Percentiles rank a stretch among this genome's conserved stretches.
Conservation (phyloP, 257 asterid genomes). For the Penstemon newberryi region DNA sequence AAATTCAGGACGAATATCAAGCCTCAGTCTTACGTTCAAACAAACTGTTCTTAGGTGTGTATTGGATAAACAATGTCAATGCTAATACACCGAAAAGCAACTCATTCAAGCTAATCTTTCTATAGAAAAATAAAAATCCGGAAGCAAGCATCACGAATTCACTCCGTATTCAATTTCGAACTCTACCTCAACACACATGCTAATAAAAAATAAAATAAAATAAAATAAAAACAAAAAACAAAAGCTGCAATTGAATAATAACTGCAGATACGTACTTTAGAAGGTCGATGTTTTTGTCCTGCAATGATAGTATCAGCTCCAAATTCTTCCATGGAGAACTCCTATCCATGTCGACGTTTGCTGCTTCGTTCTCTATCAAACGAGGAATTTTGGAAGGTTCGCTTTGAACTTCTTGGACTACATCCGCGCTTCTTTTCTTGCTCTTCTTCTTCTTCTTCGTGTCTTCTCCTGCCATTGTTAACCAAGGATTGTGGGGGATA, state of each 20-base stretch:
- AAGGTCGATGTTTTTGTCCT: conserved; percentile 48
- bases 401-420: conserved; percentile 32
- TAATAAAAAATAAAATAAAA: background rate
- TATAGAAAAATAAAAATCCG: background rate
- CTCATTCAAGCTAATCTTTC: background rate
- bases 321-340: conserved; percentile 67
- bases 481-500: background rate
- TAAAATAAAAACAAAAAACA: too few species aligned
- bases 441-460: conserved; percentile 45
- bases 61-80: too few species aligned
- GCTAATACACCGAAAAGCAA: too few species aligned
- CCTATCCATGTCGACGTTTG: conserved; percentile 27
- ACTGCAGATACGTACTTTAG: conserved; percentile 35
- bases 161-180: background rate
- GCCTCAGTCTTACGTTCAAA: too few species aligned
- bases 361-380: conserved; percentile 27
- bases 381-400: conserved; percentile 41
- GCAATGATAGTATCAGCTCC: conserved; percentile 55
- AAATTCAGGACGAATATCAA: background rate
- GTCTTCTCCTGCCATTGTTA: conserved; percentile 14
- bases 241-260: background rate
- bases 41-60: too few species aligned
- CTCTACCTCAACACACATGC: background rate
- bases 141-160: background rate
- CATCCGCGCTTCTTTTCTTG: conserved; percentile 39